A percentile compares a stretch with the other conserved stretches of the same genome.
phyloP scores from a whole-genome alignment of 306 rosid genomes.

The Glycine soja region DNA sequence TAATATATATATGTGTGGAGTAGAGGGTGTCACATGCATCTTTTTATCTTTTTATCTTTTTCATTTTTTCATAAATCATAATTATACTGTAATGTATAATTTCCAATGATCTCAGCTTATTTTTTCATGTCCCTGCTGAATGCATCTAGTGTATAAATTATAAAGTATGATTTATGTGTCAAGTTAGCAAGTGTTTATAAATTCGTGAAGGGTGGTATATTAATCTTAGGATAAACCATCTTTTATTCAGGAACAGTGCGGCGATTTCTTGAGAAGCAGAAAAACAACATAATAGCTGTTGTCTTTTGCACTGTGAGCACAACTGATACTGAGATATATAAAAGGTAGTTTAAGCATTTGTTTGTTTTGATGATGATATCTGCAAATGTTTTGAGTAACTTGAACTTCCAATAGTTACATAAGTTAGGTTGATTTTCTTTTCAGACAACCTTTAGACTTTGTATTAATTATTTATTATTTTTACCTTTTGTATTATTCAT shows the following conservation, averaged over 20 bases:
- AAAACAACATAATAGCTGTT: slow-evolving; percentile 75
- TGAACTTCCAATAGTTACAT: slow-evolving; percentile 14
- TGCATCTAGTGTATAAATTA: slow-evolving; percentile 37
- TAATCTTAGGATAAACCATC: slow-evolving; percentile 26
- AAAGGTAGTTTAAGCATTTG: slow-evolving; percentile 62
- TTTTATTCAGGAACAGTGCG: slow-evolving; percentile 86
- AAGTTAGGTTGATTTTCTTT: slow-evolving; percentile 23
- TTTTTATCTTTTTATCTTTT: not conserved
- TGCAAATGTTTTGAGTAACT: slow-evolving; percentile 20
- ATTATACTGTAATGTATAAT: not conserved
- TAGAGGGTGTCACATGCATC: no score
- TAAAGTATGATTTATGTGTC: slow-evolving; percentile 33
- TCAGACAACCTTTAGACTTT: slow-evolving; percentile 22
- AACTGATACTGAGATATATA: slow-evolving; percentile 91
- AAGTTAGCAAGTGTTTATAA: slow-evolving; percentile 24
- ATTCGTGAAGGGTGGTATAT: slow-evolving; percentile 36
- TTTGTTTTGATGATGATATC: slow-evolving; percentile 39
- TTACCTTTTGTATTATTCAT: slow-evolving; percentile 39
- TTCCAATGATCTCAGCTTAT: not conserved
- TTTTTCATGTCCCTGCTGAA: slow-evolving; percentile 23
- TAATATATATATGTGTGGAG: no score
- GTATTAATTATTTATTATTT: slow-evolving; percentile 1
- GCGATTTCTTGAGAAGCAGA: slow-evolving; percentile 93
- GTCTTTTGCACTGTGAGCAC: slow-evolving; percentile 92
- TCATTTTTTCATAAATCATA: not conserved